Evolutionary conservation across 2,329 filamentous ascomycete species (phyloP), one percentile per base, ranked within the genome.

Genomic region (Metarhizium brunneum): DNA sequence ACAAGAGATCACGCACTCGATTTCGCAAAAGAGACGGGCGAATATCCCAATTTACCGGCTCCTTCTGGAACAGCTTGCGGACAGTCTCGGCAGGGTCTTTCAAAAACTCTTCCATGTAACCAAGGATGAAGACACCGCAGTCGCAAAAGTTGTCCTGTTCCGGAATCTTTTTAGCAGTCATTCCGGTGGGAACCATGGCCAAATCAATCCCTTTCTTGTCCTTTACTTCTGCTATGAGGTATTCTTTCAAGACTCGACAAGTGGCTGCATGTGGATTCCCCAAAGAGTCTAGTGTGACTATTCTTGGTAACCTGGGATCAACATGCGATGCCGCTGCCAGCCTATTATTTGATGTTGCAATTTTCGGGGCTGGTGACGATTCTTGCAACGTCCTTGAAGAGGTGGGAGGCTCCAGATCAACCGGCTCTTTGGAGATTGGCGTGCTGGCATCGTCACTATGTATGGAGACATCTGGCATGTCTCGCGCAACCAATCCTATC

Each of bases 281-380:
- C 1, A 97, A 77, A 0, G 94, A 97, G 68, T 99, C 94, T 30
- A 97, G 80, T 0, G 90, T 90, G 60, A 97, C 85, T 59, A 97
- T 91, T 40, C 82, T 81, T 1, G 90, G 84, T 52, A 83, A 77
- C 8, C 72, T 73, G 1, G 74, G 71, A 54, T 82, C 74, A 60
- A 54, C 53, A 16, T 49, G 52, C 42, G 3, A 48, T 4, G 29
- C 18, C 35, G 49, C 47, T 49, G 20, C 40, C 47, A 42, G 29
- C 6, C 25, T 25, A 25, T 54, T 53, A n/a, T 61, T 56, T 20
- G 60, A 52, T 43, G 60, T 58, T 52, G 59, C 64, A 47, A 47
- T 54, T 35, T 50, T 38, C 20, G 35, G n/a, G 13, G 5, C 13
- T 11, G 56, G 50, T 13, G 56, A 54, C 6, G 42, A 47, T 7